Evolutionary conservation across 139 green algal species (phyloP), one percentile per base, ranked within the genome.

Genomic region (Coccomyxa sp.): DNA sequence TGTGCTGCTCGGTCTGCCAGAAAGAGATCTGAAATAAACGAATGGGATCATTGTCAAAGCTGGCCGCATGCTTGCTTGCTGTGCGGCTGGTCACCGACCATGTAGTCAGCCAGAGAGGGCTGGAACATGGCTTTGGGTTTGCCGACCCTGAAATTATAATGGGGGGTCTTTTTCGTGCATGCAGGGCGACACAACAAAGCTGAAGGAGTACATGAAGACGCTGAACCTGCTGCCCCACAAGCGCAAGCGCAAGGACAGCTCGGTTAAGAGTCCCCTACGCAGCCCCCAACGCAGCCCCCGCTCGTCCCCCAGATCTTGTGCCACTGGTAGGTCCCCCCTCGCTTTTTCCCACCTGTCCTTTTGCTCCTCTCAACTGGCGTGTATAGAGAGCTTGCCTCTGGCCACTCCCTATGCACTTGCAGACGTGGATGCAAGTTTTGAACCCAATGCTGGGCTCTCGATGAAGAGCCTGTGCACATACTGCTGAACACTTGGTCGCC

Each of bases 191-290:
- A n/a, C 66, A 16, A 66, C 86, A 4, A 60, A 86, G 16, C 83
- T 91, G 30, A 88, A 87, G 81, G 79, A 83, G 30, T 91, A 91
- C 81, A 86, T 91, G 77, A 77, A 85, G 67, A 83, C 45, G 0
- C 83, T 91, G 14, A 83, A 89, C 18, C 82, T 91, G n/a, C 82
- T 82, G 13, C 28, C 58, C 12, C 75, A 77, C 60, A 81, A 81
- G 51, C 77, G 77, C 77, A 81, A 74, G 77, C 77, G 77, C 51
- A 71, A 45, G 25, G 76, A 80, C 76, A 13, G 13, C 76, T n/a
- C 4, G 31, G 0, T 31, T 74, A 27, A 74, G 25, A 18, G 7
- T 21, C 63, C 63, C 1, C 63, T 25, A 9, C 18, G 21, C 63
- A 25, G 63, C 60, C 14, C 16, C 60, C 60, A 14, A 16, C 60